Conservation (phyloP, 805 yeast genomes). For the Candida glaebosa region DNA sequence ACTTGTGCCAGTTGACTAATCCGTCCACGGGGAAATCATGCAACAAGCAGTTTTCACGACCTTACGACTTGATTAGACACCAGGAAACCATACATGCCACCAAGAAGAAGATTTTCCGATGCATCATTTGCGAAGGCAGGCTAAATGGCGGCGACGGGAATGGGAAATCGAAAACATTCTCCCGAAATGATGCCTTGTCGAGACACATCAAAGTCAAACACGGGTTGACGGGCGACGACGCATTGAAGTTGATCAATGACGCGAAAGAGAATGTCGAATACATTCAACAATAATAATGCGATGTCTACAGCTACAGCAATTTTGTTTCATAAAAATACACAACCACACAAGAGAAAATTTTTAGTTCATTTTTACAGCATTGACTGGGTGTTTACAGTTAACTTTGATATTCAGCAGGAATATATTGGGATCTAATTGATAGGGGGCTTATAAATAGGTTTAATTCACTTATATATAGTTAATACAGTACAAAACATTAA, state of each 20-base stretch:
- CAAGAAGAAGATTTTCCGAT: conserved; percentile 42
- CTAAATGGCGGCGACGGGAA: conserved; percentile 47
- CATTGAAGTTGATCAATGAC: conserved; percentile 65
- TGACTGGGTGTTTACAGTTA: no score
- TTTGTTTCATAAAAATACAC: no score
- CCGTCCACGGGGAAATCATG: conserved; percentile 65
- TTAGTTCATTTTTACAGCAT: no score
- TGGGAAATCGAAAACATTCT: conserved; percentile 46
- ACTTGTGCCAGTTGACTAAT: conserved; percentile 57
- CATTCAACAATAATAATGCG: conserved; percentile 10
- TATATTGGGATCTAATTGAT: conserved; percentile 1
- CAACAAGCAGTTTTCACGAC: conserved; percentile 77
- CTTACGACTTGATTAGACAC: conserved; percentile 44
- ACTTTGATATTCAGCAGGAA: neutral
- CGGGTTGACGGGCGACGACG: conserved; percentile 61
- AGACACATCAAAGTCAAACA: conserved; percentile 75
- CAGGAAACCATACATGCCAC: conserved; percentile 48
- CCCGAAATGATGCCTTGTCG: conserved; percentile 45
- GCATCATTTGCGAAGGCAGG: conserved; percentile 46
- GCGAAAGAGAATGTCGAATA: conserved; percentile 79
- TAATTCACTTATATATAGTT: conserved; percentile 1
- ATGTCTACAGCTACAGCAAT: no score
- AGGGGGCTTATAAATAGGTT: conserved; percentile 1
- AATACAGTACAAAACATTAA: neutral
- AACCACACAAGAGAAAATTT: no score